Evolutionary conservation across 2,329 filamentous ascomycete species (phyloP).

Genomic region (Scleromitrula shiraiana): DNA sequence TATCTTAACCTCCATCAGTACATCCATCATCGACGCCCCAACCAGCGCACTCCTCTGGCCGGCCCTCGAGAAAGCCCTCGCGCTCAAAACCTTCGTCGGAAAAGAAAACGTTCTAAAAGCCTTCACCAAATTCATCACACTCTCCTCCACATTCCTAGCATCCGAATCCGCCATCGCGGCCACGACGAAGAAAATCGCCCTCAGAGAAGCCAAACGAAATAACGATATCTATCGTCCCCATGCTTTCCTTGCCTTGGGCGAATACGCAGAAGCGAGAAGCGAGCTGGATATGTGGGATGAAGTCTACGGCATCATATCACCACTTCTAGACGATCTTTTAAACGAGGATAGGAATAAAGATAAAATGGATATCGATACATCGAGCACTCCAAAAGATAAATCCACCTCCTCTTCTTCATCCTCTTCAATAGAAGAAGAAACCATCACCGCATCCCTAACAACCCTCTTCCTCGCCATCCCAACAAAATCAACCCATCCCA

Average conservation of each 20-base stretch:
- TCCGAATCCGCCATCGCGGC: constrained; percentile 45
- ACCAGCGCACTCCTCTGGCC: constrained; percentile 69
- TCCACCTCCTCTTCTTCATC: no score
- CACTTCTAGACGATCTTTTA: constrained; percentile 50
- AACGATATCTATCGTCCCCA: constrained; percentile 77
- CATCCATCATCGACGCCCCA: constrained; percentile 43
- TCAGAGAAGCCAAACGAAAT: constrained; percentile 85
- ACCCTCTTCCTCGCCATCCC: no score
- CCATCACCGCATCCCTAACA: no score
- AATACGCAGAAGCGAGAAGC: constrained; percentile 58
- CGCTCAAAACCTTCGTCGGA: constrained; percentile 84
- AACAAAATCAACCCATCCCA: no score
- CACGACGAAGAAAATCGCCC: constrained; percentile 69
- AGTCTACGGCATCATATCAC: constrained; percentile 54
- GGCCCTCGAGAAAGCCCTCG: constrained; percentile 69
- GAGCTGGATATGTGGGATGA: constrained; percentile 65
- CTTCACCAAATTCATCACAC: constrained; percentile 69
- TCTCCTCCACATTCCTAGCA: constrained; percentile 51
- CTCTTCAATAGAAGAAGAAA: no score
- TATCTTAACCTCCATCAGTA: constrained; percentile 58
- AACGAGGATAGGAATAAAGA: constrained; percentile 42
- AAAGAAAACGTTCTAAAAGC: constrained; percentile 80
- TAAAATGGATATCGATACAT: constrained; percentile 46
- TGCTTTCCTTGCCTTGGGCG: constrained; percentile 64
- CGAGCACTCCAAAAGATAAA: constrained; percentile 11